Conservation (phyloP, 768 basidiomycete genomes). For the Boletellus ananas region DNA sequence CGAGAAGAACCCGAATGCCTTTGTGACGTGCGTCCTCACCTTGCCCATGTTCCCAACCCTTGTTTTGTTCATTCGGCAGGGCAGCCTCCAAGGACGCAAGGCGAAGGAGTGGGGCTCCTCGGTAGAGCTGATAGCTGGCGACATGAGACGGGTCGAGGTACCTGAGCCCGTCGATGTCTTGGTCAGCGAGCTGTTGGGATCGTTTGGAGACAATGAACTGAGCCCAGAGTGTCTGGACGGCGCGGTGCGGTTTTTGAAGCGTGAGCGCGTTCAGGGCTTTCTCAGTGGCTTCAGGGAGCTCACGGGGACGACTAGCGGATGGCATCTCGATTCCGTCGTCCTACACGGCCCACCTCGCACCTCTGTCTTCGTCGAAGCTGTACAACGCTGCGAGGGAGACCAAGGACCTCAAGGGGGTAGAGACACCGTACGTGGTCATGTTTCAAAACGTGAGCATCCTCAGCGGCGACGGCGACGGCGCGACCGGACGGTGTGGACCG, state of each 20-base stretch:
- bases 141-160: constrained; percentile 82
- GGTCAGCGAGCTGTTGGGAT: constrained; percentile 93
- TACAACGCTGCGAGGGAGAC: constrained; percentile 73
- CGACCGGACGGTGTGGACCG: constrained; percentile 67
- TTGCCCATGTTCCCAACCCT: constrained; percentile 4
- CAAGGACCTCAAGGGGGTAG: constrained; percentile 68
- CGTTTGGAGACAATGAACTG: constrained; percentile 97
- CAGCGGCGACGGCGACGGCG: constrained; percentile 65
- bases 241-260: constrained; percentile 87
- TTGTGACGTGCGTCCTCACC: constrained; percentile 73
- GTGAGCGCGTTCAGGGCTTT: constrained; percentile 36
- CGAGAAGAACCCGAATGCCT: constrained; percentile 97
- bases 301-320: constrained; percentile 49
- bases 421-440: constrained; percentile 99
- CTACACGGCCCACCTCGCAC: constrained; percentile 92
- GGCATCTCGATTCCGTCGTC: constrained; percentile 96
- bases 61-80: constrained; percentile 13
- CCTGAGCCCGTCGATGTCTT: constrained; percentile 91
- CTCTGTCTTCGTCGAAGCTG: constrained; percentile 90
- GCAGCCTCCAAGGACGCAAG: constrained; percentile 80
- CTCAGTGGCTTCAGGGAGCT: constrained; percentile 5
- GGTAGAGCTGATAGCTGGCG: constrained; percentile 86
- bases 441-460: constrained; percentile 90
- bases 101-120: constrained; percentile 76
- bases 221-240: constrained; percentile 98